These are phyloP conservation scores for Canavalia gladiata DNA, from an alignment of 306 rosid genomes.

Conservation along the genomic window DNA sequence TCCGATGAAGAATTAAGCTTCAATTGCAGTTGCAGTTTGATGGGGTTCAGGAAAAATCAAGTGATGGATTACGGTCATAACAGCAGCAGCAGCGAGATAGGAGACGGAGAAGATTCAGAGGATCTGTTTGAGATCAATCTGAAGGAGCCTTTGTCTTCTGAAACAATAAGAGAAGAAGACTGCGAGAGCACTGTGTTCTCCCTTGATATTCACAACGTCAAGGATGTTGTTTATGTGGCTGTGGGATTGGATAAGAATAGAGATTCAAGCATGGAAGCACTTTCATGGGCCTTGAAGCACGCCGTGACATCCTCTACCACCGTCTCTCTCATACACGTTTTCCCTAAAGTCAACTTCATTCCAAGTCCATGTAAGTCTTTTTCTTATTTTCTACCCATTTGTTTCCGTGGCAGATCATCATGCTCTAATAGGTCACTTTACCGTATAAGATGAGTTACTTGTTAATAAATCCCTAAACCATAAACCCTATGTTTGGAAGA, in stretches of 20 bases:
- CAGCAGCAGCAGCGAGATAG: constrained; percentile 44
- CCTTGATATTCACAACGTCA: constrained; percentile 36
- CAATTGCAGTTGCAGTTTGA: constrained; percentile 32
- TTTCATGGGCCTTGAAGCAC: constrained; percentile 69
- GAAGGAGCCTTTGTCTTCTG: constrained; percentile 51
- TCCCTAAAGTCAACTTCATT: constrained; percentile 62
- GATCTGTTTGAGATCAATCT: constrained; percentile 42
- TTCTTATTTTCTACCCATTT: background rate
- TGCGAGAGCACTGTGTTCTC: constrained; percentile 55
- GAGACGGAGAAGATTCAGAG: constrained; percentile 55
- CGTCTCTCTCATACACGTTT: constrained; percentile 71
- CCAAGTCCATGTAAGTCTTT: constrained; percentile 75
- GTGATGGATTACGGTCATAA: constrained; percentile 11
- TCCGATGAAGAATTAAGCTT: constrained; percentile 11
- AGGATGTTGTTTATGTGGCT: constrained; percentile 67
- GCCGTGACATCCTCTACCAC: constrained; percentile 51
- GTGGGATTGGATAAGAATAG: constrained; percentile 45
- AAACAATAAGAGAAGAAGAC: constrained; percentile 69
- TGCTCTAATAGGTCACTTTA: constrained; percentile 13
- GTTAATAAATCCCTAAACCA: too few relatives aligned
- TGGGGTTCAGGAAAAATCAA: constrained; percentile 43
- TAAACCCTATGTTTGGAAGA: too few relatives aligned
- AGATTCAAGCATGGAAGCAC: constrained; percentile 70
- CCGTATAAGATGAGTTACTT: constrained; percentile 4
- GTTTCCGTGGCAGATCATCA: background rate